A percentile compares a stretch with the other conserved stretches of the same genome.
phyloP scores from a whole-genome alignment of 2,329 filamentous ascomycete species.

The Claviceps arundinis region DNA sequence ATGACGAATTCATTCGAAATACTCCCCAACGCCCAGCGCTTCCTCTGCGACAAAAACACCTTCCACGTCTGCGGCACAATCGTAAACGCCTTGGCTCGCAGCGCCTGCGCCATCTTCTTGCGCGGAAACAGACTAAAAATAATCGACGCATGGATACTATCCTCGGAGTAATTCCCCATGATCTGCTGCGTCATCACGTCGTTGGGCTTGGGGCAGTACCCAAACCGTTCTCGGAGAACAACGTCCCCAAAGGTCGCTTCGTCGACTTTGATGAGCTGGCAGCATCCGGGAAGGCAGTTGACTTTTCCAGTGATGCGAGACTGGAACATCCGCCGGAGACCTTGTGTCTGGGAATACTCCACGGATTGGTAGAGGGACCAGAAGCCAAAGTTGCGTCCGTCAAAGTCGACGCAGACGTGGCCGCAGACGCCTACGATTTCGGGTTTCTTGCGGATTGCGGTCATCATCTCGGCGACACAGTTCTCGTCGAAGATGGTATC shows the following conservation, averaged over 20 bases:
- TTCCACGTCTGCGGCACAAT: slow-evolving; percentile 30
- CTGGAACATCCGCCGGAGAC: slow-evolving; percentile 34
- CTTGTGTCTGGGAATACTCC: slow-evolving; percentile 34
- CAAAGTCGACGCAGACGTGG: slow-evolving; percentile 34
- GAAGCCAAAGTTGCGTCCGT: slow-evolving; percentile 24
- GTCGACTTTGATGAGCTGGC: slow-evolving; percentile 35
- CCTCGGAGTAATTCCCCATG: slow-evolving; percentile 35
- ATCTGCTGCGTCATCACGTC: slow-evolving; percentile 35
- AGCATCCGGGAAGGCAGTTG: slow-evolving; percentile 34
- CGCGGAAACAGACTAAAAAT: slow-evolving; percentile 32
- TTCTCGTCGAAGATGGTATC: slow-evolving; percentile 32
- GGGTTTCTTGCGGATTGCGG: slow-evolving; percentile 27
- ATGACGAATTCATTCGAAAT: slow-evolving; percentile 36
- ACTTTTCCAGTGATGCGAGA: slow-evolving; percentile 35
- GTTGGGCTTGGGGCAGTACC: slow-evolving; percentile 34
- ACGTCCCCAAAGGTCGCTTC: slow-evolving; percentile 34
- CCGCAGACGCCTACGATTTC: slow-evolving; percentile 34
- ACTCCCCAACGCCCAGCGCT: slow-evolving; percentile 34
- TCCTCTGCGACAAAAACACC: slow-evolving; percentile 35
- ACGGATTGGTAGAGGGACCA: slow-evolving; percentile 35
- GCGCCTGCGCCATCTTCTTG: slow-evolving; percentile 31
- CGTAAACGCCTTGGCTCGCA: slow-evolving; percentile 32
- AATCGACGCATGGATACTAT: slow-evolving; percentile 34
- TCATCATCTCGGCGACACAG: slow-evolving; percentile 31
- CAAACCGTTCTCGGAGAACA: slow-evolving; percentile 32